Evolutionary conservation across 176 grass and related monocot genomes (phyloP).

Genomic region (Oryza australiensis): DNA sequence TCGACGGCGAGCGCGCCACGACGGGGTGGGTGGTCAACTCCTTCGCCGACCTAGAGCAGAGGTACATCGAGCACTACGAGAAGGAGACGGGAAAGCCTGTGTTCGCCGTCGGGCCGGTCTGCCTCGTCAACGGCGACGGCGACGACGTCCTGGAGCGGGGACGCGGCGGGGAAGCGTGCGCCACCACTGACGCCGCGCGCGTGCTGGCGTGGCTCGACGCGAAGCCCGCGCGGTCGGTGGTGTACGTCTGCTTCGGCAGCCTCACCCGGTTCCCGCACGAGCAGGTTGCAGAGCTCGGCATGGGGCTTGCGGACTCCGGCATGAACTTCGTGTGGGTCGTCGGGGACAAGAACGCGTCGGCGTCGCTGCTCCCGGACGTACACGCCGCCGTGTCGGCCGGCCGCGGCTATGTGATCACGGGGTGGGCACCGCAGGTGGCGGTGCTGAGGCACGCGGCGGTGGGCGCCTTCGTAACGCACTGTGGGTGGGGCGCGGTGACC

Average conservation of each 20-base stretch:
- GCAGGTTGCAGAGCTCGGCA: constrained; percentile 61
- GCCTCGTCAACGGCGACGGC: constrained; percentile 46
- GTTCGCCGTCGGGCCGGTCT: constrained; percentile 58
- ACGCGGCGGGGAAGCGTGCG: constrained; percentile 6
- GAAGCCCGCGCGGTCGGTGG: constrained; percentile 50
- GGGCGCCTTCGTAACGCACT: constrained; percentile 68
- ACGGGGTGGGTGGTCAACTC: constrained; percentile 71
- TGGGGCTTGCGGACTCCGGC: constrained; percentile 46
- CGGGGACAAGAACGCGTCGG: constrained; percentile 32
- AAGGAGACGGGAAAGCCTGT: constrained; percentile 57
- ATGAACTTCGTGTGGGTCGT: constrained; percentile 62
- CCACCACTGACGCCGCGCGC: constrained; percentile 26
- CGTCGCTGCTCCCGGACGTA: constrained; percentile 11
- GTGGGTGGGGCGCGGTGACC: constrained; percentile 57
- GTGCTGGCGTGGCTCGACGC: constrained; percentile 55
- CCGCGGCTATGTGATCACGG: constrained; percentile 48
- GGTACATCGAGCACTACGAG: constrained; percentile 64
- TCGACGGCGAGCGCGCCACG: constrained; percentile 52
- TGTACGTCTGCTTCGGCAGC: constrained; percentile 80
- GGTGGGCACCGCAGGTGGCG: constrained; percentile 67
- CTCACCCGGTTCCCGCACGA: constrained; percentile 39
- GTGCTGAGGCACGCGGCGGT: constrained; percentile 52
- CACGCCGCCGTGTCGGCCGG: neutral
- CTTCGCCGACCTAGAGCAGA: constrained; percentile 50
- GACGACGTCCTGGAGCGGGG: constrained; percentile 49